phyloP scores from a whole-genome alignment of 2,329 filamentous ascomycete species.

The Septoria linicola region DNA sequence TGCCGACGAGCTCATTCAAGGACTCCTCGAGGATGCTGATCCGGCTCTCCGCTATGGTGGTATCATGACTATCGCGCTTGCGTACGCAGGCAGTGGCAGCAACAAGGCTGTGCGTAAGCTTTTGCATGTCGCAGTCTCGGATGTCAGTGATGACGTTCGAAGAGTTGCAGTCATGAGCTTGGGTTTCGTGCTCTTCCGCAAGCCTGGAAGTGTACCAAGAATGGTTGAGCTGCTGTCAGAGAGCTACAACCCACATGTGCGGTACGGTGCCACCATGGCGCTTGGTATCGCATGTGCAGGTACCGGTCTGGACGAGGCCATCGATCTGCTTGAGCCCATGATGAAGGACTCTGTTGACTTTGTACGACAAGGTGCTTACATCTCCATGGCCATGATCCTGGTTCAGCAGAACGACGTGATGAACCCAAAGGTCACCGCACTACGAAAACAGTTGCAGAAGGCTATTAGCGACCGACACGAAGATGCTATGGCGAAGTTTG shows the following conservation, averaged over 20 bases:
- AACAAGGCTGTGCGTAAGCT: constrained; percentile 98
- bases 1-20: constrained; percentile 91
- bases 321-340: constrained; percentile 97
- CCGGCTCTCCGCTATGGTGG: constrained; percentile 92
- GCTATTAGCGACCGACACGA: constrained; percentile 93
- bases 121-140: constrained; percentile 92
- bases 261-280: constrained; percentile 97
- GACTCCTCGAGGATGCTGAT: constrained; percentile 87
- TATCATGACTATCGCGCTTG: constrained; percentile 97
- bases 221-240: constrained; percentile 99
- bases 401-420: constrained; percentile 99
- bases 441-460: constrained; percentile 92
- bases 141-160: constrained; percentile 96
- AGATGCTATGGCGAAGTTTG: constrained; percentile 99
- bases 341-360: constrained; percentile 99
- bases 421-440: constrained; percentile 91
- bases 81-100: constrained; percentile 95
- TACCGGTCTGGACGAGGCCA: constrained; percentile 91
- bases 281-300: constrained; percentile 97
- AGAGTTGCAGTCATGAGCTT: constrained; percentile 95
- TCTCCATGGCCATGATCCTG: constrained; percentile 95
- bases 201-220: constrained; percentile 91
- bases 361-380: constrained; percentile 92
- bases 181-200: constrained; percentile 97
- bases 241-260: constrained; percentile 97